phyloP scores from a whole-genome alignment of 1,284 basidiomycete species.

The Fomitopsis palustris region DNA sequence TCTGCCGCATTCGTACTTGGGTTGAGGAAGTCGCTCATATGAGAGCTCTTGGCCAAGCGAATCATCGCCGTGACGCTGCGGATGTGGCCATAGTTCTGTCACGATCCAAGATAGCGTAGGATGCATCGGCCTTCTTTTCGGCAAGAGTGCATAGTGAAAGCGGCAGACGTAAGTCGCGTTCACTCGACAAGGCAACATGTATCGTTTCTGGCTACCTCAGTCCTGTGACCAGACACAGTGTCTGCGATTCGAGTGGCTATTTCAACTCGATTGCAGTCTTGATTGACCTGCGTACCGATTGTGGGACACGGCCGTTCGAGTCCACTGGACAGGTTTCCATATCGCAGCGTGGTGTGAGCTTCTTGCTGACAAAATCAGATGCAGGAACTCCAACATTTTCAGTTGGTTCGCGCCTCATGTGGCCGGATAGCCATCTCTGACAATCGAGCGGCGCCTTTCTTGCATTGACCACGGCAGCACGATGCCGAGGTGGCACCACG shows the following conservation, averaged over 20 bases:
- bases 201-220: neutral
- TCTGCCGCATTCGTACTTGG: too few species aligned
- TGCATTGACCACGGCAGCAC: neutral
- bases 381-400: neutral
- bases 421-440: neutral
- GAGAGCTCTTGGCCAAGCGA: neutral
- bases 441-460: neutral
- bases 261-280: too few species aligned
- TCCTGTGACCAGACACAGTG: neutral
- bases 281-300: too few species aligned
- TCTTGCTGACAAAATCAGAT: neutral
- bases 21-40: neutral
- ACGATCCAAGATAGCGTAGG: neutral
- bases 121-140: neutral
- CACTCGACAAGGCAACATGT: neutral
- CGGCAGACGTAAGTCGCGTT: neutral
- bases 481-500: neutral
- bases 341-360: neutral
- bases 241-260: neutral
- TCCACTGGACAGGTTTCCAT: neutral
- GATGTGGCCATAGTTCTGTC: neutral
- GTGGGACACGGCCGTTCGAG: neutral
- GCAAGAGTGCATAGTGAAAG: neutral
- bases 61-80: neutral
- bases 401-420: too few species aligned